Evolutionary conservation across 2,329 filamentous ascomycete species (phyloP).

Genomic region (Fusarium virguliforme): DNA sequence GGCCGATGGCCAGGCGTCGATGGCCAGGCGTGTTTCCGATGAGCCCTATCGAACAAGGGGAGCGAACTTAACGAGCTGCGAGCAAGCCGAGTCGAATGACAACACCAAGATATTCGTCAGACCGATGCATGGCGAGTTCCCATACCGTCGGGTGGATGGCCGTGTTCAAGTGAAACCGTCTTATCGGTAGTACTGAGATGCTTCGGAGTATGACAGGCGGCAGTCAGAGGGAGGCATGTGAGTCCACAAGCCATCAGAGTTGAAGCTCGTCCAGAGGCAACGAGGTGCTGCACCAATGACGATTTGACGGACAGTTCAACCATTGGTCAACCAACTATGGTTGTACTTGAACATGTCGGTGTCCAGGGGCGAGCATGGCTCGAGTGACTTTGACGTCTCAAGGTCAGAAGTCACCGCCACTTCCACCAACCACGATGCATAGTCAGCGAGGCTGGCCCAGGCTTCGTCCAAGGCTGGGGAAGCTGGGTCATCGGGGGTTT

Average conservation of each 20-base stretch:
- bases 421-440: not conserved
- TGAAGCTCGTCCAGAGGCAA: not conserved
- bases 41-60: conserved; percentile 8
- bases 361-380: not conserved
- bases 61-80: not conserved
- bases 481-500: not conserved
- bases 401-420: not conserved
- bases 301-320: not conserved
- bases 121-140: not conserved
- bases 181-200: not conserved
- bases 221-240: not conserved
- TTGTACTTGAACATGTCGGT: not conserved
- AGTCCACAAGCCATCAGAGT: conserved; percentile 1
- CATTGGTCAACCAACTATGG: not conserved
- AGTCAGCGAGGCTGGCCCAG: not conserved
- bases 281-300: not conserved
- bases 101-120: not conserved
- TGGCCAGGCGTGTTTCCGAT: conserved; percentile 1
- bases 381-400: not conserved
- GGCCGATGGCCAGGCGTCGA: not conserved
- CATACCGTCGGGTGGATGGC: not conserved
- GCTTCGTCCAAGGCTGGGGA: not conserved
- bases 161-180: conserved; percentile 17
- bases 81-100: not conserved
- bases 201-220: not conserved